phyloP scores from a whole-genome alignment of 2,329 filamentous ascomycete genomes.

The Drechslerella dactyloides region DNA sequence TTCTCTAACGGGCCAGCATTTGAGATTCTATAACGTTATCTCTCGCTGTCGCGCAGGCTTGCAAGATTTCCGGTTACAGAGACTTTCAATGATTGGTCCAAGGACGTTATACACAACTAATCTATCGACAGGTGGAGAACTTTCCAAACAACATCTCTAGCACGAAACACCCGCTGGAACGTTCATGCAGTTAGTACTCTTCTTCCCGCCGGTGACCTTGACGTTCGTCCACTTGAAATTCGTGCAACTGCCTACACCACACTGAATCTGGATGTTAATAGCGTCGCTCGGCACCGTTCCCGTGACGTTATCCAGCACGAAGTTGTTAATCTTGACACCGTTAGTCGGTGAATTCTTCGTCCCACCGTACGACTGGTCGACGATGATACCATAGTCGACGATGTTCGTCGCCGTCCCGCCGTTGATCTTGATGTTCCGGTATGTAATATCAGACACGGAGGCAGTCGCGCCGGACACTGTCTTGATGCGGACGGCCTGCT shows the following conservation, averaged over 20 bases:
- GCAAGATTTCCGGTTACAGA: too few relatives aligned
- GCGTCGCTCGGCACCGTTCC: conserved; percentile 58
- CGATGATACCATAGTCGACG: conserved; percentile 64
- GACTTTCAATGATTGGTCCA: too few relatives aligned
- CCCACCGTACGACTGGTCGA: conserved; percentile 65
- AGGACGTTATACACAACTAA: too few relatives aligned
- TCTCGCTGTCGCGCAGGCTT: too few relatives aligned
- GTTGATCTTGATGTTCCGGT: conserved; percentile 61
- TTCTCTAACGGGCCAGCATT: too few relatives aligned
- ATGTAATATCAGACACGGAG: conserved; percentile 63
- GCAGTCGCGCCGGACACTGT: conserved; percentile 64
- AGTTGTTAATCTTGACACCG: conserved; percentile 61
- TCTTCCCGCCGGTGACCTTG: conserved; percentile 58
- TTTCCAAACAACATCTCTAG: conserved; percentile 21
- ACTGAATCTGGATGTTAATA: conserved; percentile 58
- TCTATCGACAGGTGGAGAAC: too few relatives aligned
- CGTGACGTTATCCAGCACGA: conserved; percentile 59
- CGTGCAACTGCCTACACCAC: conserved; percentile 58
- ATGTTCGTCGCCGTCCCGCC: conserved; percentile 60
- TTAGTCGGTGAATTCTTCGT: conserved; percentile 58
- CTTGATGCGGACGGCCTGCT: conserved; percentile 68
- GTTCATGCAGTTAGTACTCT: conserved; percentile 56
- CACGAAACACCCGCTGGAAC: conserved; percentile 57
- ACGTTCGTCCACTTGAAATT: conserved; percentile 58
- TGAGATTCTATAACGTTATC: too few relatives aligned